Evolutionary conservation across 2,329 filamentous ascomycete species (phyloP).

Genomic region (Biscogniauxia sp.): DNA sequence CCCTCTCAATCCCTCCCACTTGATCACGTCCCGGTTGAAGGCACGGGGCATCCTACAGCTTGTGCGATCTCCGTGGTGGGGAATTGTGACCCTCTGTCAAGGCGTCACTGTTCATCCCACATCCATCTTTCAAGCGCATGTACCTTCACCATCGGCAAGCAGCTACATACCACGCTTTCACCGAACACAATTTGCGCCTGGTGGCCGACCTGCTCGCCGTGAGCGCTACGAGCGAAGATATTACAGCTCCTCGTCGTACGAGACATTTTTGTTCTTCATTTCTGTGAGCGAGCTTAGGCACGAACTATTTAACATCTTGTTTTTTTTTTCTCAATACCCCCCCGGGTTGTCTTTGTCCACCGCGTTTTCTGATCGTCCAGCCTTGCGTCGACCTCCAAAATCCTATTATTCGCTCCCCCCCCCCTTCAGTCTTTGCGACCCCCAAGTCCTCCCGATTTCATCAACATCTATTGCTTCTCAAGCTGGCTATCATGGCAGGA

Average conservation of each 20-base stretch:
- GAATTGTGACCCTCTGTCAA: conserved; percentile 36
- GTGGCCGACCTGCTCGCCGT: conserved; percentile 26
- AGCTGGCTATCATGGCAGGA: conserved; percentile 66
- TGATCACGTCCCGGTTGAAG: conserved; percentile 34
- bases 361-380: conserved; percentile 25
- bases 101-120: conserved; percentile 36
- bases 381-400: conserved; percentile 25
- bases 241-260: conserved; percentile 37
- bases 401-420: conserved; percentile 26
- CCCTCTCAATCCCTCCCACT: conserved; percentile 33
- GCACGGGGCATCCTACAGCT: conserved; percentile 39
- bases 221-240: conserved; percentile 32
- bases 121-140: conserved; percentile 25
- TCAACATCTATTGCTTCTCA: conserved; percentile 7
- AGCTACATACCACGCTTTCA: conserved; percentile 29
- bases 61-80: conserved; percentile 39
- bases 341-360: conserved; percentile 28
- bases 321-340: conserved; percentile 2
- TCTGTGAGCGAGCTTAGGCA: conserved; percentile 32
- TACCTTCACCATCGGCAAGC: conserved; percentile 28
- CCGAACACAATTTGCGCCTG: conserved; percentile 29
- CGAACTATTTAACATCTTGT: conserved; percentile 40
- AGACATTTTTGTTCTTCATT: conserved; percentile 42
- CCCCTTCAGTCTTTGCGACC: conserved; percentile 16
- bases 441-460: conserved; percentile 6